A percentile compares a stretch with the other conserved stretches of the same genome.
phyloP scores from a whole-genome alignment of 345 rosid species.

The Cochlearia excelsa region DNA sequence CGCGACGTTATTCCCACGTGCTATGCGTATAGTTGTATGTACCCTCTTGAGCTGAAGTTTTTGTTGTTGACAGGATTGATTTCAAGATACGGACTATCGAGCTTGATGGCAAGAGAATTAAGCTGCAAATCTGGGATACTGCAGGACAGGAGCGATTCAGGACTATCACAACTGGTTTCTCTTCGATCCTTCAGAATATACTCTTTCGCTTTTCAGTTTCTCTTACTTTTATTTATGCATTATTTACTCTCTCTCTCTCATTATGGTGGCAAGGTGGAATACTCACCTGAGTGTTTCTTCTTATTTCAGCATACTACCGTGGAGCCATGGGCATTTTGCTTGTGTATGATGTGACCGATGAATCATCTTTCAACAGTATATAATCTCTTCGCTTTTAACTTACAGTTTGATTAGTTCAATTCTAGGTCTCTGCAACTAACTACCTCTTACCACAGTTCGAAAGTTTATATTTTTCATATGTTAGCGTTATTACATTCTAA shows the following conservation, averaged over 20 bases:
- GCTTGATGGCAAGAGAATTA: slow-evolving; percentile 91
- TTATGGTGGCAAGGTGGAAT: slow-evolving; percentile 3
- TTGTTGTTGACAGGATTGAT: slow-evolving; percentile 58
- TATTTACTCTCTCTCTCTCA: background rate
- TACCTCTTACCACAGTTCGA: slow-evolving; percentile 2
- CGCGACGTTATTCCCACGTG: background rate
- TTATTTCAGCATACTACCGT: slow-evolving; percentile 86
- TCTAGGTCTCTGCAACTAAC: slow-evolving; percentile 9
- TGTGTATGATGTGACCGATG: slow-evolving; percentile 99
- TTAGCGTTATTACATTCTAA: background rate
- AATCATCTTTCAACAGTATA: slow-evolving; percentile 97
- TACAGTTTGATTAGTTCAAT: slow-evolving; percentile 9
- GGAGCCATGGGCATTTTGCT: slow-evolving; percentile 99
- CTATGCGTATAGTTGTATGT: background rate
- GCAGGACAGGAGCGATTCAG: slow-evolving; percentile 40
- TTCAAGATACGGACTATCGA: slow-evolving; percentile 96
- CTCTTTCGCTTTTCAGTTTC: background rate
- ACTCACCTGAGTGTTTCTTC: slow-evolving; percentile 4
- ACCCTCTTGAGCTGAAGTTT: background rate
- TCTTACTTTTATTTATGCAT: background rate
- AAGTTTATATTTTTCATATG: background rate
- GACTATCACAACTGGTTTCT: slow-evolving; percentile 78
- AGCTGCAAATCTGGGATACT: slow-evolving; percentile 94
- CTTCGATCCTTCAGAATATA: background rate
- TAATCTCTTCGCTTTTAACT: slow-evolving; percentile 9